Evolutionary conservation across 2,329 filamentous ascomycete species (phyloP).

Genomic region (Aspergillus spinulosporus): DNA sequence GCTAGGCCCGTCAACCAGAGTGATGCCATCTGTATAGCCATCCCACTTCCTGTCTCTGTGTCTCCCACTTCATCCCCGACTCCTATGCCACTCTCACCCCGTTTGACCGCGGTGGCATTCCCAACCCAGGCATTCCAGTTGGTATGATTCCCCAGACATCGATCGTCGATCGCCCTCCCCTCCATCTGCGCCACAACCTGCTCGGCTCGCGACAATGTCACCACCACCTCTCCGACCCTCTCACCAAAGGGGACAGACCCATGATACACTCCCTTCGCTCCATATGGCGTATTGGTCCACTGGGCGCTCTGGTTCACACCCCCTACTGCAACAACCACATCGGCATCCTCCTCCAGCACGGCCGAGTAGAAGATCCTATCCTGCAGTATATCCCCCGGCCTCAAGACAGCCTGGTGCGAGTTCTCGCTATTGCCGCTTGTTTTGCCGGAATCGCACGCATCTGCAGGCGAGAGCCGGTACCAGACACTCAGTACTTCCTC

Average conservation of each 20-base stretch:
- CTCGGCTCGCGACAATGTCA: constrained; percentile 29
- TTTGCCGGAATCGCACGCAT: constrained; percentile 25
- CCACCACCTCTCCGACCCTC: constrained; percentile 26
- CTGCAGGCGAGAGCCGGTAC: constrained; percentile 28
- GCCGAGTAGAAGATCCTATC: constrained; percentile 35
- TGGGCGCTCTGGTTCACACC: constrained; percentile 19
- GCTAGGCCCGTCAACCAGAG: not conserved
- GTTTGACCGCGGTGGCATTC: constrained; percentile 18
- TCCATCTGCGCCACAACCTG: constrained; percentile 24
- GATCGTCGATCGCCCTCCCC: constrained; percentile 26
- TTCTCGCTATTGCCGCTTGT: constrained; percentile 32
- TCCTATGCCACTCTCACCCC: not conserved
- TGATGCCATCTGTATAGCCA: not conserved
- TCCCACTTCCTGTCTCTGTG: too few relatives aligned
- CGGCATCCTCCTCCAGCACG: constrained; percentile 34
- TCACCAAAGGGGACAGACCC: constrained; percentile 30
- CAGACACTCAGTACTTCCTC: constrained; percentile 29
- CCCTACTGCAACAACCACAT: constrained; percentile 37
- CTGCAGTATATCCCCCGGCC: constrained; percentile 21
- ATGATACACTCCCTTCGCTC: constrained; percentile 36
- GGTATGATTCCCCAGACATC: constrained; percentile 25
- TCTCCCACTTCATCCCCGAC: not conserved
- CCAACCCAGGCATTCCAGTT: constrained; percentile 45
- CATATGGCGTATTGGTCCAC: constrained; percentile 31
- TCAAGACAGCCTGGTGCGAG: constrained; percentile 27